A percentile compares a stretch with the other conserved stretches of the same genome.
Evolutionary conservation across 139 green algal species (phyloP).

Genomic region (Chlamydomonas incerta): DNA sequence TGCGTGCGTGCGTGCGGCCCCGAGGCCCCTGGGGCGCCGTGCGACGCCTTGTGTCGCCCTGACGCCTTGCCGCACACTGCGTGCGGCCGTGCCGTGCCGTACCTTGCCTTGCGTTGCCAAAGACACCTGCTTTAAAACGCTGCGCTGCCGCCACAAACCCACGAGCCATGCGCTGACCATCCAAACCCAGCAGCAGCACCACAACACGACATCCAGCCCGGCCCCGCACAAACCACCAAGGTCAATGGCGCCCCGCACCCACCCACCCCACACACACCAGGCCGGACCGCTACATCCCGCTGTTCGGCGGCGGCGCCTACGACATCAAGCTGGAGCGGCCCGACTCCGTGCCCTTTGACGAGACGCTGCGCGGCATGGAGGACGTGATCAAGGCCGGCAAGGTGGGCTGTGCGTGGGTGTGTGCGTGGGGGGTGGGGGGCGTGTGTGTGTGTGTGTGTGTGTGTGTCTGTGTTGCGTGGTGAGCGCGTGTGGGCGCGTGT

Average conservation of each 20-base stretch:
- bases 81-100: no score
- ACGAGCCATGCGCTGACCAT: no score
- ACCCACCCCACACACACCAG: constrained; percentile 1
- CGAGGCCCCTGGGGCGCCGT: no score
- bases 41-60: neutral
- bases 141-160: no score
- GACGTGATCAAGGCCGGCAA: constrained; percentile 89
- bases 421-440: no score
- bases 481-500: no score
- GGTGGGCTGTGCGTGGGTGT: constrained; percentile 73
- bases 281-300: constrained; percentile 82
- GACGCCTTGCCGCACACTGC: no score
- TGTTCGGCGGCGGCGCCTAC: constrained; percentile 83
- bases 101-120: no score
- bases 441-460: no score
- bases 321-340: constrained; percentile 52
- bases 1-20: neutral
- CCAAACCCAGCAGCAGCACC: no score
- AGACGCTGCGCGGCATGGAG: constrained; percentile 86
- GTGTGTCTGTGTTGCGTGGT: no score
- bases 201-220: neutral
- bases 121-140: no score
- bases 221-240: neutral
- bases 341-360: constrained; percentile 85
- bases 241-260: neutral